Evolutionary conservation across 768 basidiomycete genomes (phyloP).

Genomic region (Trametopsis cervina): DNA sequence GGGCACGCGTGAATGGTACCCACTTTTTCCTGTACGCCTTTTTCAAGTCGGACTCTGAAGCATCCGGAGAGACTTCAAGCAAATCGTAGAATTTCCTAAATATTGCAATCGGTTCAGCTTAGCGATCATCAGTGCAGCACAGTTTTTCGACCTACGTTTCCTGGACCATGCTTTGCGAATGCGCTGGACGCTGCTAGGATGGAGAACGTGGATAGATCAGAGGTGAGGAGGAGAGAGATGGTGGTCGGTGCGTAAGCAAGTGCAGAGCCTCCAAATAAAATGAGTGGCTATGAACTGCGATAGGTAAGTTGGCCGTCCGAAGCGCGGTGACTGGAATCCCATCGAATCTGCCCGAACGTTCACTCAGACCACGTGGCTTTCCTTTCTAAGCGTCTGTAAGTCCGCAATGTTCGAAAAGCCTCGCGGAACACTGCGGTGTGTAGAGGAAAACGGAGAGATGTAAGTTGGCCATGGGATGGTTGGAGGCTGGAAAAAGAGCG

Average conservation of each 20-base stretch:
- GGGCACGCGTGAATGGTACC: background rate
- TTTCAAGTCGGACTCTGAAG: conserved; percentile 82
- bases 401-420: too few relatives aligned
- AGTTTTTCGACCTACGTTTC: conserved; percentile 64
- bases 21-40: conserved; percentile 95
- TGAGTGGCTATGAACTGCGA: conserved; percentile 12
- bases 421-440: too few relatives aligned
- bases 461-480: too few relatives aligned
- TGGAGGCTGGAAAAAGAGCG: too few relatives aligned
- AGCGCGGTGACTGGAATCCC: conserved; percentile 27
- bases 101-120: conserved; percentile 10
- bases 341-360: conserved; percentile 29
- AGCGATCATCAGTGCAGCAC: background rate
- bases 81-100: conserved; percentile 87
- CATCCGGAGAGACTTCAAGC: conserved; percentile 74
- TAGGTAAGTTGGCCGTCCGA: conserved; percentile 21
- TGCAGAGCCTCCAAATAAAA: conserved; percentile 8
- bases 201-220: conserved; percentile 4
- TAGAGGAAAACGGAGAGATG: too few relatives aligned
- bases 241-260: conserved; percentile 9
- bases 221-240: conserved; percentile 11
- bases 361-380: conserved; percentile 8
- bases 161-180: conserved; percentile 59
- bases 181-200: background rate
- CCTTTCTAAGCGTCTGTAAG: conserved; percentile 9